Evolutionary conservation across 2,329 filamentous ascomycete genomes (phyloP).

Genomic region (Aspergillus sp.): DNA sequence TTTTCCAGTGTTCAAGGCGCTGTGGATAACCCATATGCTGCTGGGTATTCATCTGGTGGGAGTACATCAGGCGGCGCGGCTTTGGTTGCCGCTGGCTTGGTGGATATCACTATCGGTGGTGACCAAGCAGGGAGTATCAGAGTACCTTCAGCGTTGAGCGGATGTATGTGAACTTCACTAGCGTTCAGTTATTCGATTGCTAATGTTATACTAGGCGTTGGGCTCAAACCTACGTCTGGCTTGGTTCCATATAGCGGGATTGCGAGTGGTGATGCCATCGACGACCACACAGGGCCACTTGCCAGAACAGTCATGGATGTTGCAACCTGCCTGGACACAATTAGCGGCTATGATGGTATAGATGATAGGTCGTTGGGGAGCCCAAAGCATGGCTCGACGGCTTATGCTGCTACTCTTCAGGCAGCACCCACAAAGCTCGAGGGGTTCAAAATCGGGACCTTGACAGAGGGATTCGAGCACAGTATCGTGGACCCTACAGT

Average conservation of each 20-base stretch:
- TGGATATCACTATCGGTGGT: conserved; percentile 26
- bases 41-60: conserved; percentile 23
- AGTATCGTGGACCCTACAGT: conserved; percentile 36
- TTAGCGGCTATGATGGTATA: conserved; percentile 45
- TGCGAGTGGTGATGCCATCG: conserved; percentile 43
- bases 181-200: neutral
- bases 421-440: conserved; percentile 7
- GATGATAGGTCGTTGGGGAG: conserved; percentile 40
- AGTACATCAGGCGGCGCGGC: conserved; percentile 24
- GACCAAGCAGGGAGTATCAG: conserved; percentile 29
- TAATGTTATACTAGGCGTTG: conserved; percentile 22
- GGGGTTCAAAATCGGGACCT: conserved; percentile 33
- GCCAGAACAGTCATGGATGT: conserved; percentile 35
- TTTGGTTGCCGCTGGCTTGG: conserved; percentile 17
- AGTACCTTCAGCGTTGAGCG: conserved; percentile 38
- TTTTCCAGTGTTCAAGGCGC: conserved; percentile 23
- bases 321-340: conserved; percentile 39
- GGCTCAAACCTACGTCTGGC: conserved; percentile 48
- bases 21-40: conserved; percentile 22
- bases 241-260: conserved; percentile 48
- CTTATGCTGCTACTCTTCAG: conserved; percentile 10
- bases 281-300: conserved; percentile 47
- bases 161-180: conserved; percentile 17
- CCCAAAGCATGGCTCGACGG: conserved; percentile 16
- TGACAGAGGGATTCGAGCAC: conserved; percentile 42